These are phyloP conservation scores for Chaetomiaceae sp. DNA, from an alignment of 2,329 filamentous ascomycete genomes.

Conservation along the genomic window DNA sequence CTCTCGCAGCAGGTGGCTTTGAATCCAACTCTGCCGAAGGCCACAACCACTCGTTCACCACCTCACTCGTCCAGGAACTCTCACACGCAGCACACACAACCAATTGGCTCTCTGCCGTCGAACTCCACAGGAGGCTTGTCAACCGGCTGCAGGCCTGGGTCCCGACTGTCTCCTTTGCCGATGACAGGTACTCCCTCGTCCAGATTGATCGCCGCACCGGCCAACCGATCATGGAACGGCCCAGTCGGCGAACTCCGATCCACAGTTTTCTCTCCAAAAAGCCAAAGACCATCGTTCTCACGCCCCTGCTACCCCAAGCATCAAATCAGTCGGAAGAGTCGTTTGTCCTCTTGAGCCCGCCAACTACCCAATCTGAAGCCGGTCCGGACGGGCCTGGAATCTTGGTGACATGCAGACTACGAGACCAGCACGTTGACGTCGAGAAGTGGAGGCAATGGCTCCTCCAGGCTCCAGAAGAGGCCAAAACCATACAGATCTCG, in stretches of 20 bases:
- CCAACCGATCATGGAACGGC: conserved; percentile 15
- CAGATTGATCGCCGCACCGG: conserved; percentile 15
- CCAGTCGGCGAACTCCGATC: conserved; percentile 11
- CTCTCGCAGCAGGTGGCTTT: conserved; percentile 47
- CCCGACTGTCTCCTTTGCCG: conserved; percentile 8
- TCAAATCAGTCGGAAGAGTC: neutral
- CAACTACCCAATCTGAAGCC: neutral
- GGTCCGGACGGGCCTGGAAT: neutral
- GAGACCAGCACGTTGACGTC: conserved; percentile 14
- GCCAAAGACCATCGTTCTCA: conserved; percentile 16
- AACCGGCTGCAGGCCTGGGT: conserved; percentile 14
- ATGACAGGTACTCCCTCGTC: conserved; percentile 16
- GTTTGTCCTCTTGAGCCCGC: conserved; percentile 3
- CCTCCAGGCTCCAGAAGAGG: neutral
- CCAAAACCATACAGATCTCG: conserved; percentile 12
- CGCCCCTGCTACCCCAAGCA: conserved; percentile 5
- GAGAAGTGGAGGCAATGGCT: conserved; percentile 19
- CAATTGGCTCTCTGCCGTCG: conserved; percentile 16
- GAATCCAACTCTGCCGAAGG: conserved; percentile 45
- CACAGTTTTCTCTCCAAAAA: conserved; percentile 10
- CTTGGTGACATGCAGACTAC: conserved; percentile 9
- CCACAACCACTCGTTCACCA: conserved; percentile 17
- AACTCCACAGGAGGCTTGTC: conserved; percentile 19
- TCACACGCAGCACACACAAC: conserved; percentile 17
- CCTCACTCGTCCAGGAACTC: conserved; percentile 20